Conservation (phyloP, 1,284 basidiomycete genomes). For the Boletus albobrunnescens region DNA sequence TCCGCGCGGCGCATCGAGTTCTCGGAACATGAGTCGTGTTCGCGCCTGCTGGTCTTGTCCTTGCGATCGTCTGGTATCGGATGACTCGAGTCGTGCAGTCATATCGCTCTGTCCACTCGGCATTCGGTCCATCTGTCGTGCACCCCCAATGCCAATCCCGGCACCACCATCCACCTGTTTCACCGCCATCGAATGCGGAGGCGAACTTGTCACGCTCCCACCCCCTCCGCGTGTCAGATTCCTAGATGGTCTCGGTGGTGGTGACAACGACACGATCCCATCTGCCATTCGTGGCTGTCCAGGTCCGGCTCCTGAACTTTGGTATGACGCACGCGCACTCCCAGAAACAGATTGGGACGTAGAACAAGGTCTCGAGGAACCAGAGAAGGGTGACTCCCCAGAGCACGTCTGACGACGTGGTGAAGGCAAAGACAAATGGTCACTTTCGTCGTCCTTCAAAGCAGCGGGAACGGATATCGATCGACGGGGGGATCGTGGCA, state of each 20-base stretch:
- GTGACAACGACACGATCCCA: slow-evolving; percentile 28
- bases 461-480: slow-evolving; percentile 18
- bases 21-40: slow-evolving; percentile 47
- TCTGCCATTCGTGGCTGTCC: slow-evolving; percentile 13
- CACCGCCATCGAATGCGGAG: slow-evolving; percentile 7
- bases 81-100: slow-evolving; percentile 22
- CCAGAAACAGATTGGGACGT: slow-evolving; percentile 5
- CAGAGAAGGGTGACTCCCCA: slow-evolving; percentile 6
- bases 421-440: slow-evolving; percentile 5
- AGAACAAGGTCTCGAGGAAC: slow-evolving; percentile 11
- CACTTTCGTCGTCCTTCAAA: slow-evolving; percentile 6
- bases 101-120: slow-evolving; percentile 33
- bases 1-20: slow-evolving; percentile 36
- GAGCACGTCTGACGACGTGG: slow-evolving; percentile 7
- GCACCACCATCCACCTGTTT: slow-evolving; percentile 9
- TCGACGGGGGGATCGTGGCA: slow-evolving; percentile 16
- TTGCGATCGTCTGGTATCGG: slow-evolving; percentile 6
- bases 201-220: slow-evolving; percentile 6
- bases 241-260: slow-evolving; percentile 20
- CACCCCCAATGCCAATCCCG: neutral
- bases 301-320: neutral
- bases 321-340: slow-evolving; percentile 11
- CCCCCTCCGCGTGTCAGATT: slow-evolving; percentile 8
- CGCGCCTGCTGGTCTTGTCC: slow-evolving; percentile 13
- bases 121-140: slow-evolving; percentile 19